Evolutionary conservation across 345 rosid genomes (phyloP).

Genomic region (Eucalyptus rudis): DNA sequence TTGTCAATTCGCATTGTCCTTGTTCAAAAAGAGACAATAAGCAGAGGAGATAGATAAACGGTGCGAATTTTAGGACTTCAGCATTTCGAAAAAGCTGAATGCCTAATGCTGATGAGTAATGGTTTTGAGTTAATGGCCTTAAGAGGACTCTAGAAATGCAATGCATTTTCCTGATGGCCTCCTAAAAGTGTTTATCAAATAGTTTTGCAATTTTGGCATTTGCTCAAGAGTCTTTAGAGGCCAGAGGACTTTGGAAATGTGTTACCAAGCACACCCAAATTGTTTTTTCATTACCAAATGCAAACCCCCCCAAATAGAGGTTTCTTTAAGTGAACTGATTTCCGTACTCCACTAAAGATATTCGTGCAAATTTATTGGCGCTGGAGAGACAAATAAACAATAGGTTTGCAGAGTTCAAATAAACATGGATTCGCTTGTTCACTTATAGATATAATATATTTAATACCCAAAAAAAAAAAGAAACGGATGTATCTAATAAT

Average conservation of each 20-base stretch:
- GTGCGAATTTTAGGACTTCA: background rate
- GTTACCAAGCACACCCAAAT: background rate
- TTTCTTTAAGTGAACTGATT: background rate
- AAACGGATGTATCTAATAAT: background rate
- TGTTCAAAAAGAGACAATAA: background rate
- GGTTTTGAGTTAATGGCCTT: background rate
- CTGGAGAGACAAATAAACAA: background rate
- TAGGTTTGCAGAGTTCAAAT: background rate
- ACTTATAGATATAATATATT: background rate
- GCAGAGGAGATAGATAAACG: background rate
- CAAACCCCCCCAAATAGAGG: background rate
- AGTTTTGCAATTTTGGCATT: background rate
- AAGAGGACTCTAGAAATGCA: background rate
- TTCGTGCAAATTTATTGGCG: background rate
- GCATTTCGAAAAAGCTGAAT: fast-evolving
- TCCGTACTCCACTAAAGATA: background rate
- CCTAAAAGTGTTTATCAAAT: background rate
- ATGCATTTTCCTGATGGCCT: background rate
- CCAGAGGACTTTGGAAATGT: background rate
- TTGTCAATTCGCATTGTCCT: background rate
- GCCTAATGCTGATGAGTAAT: background rate
- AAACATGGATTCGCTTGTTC: background rate
- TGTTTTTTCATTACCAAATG: background rate
- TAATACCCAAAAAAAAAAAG: background rate
- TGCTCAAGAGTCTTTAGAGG: background rate